phyloP scores from a whole-genome alignment of 352 stramenopile species.

The Saprolegnia diclina region DNA sequence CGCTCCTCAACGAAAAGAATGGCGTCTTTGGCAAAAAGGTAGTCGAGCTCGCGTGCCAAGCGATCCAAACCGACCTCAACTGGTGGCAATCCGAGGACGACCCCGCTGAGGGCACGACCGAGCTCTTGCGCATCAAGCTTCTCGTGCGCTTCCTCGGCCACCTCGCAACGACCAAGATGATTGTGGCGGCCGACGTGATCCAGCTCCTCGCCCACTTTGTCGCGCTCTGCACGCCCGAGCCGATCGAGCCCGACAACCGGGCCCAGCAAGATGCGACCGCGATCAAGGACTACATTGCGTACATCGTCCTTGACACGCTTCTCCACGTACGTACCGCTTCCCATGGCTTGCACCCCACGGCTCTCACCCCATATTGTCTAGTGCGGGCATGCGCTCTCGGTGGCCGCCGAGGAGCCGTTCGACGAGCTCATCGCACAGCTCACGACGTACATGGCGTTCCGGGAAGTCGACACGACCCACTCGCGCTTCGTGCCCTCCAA shows the following conservation, averaged over 20 bases:
- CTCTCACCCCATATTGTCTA: conserved; percentile 18
- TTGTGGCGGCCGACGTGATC: conserved; percentile 58
- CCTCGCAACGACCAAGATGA: conserved; percentile 49
- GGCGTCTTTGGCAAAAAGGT: conserved; percentile 50
- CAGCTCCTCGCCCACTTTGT: conserved; percentile 55
- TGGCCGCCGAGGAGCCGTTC: conserved; percentile 49
- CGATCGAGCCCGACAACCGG: conserved; percentile 31
- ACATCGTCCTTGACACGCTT: conserved; percentile 62
- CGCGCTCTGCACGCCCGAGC: conserved; percentile 46
- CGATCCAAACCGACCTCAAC: conserved; percentile 53
- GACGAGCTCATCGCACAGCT: conserved; percentile 64
- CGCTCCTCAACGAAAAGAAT: conserved; percentile 60
- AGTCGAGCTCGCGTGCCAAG: conserved; percentile 33
- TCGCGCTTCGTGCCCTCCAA: conserved; percentile 30
- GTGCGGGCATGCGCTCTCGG: conserved; percentile 43
- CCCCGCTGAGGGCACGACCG: conserved; percentile 30
- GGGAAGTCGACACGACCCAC: conserved; percentile 42
- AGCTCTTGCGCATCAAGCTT: conserved; percentile 49
- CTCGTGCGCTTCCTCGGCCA: conserved; percentile 61
- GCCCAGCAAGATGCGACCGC: conserved; percentile 45
- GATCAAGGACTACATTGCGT: conserved; percentile 75
- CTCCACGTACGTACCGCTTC: conserved; percentile 38
- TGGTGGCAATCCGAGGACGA: conserved; percentile 44
- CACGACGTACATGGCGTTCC: conserved; percentile 59
- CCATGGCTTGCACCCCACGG: not conserved